Evolutionary conservation across 2,329 filamentous ascomycete genomes (phyloP).

Genomic region (Pseudocercospora eumusae): DNA sequence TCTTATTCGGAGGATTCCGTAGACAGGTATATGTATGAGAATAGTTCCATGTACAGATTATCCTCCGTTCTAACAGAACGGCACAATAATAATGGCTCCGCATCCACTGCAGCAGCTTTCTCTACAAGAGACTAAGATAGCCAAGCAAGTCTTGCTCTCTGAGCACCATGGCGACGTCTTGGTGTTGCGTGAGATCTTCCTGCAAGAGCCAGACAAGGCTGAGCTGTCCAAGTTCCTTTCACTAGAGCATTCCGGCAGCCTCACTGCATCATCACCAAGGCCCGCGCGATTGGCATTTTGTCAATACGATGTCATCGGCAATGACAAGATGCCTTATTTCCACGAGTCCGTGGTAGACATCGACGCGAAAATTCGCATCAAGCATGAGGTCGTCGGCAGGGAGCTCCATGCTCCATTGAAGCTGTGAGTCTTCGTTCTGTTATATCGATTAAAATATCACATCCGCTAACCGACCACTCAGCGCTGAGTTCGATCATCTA

Average conservation of each 20-base stretch:
- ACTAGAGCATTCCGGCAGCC: conserved; percentile 33
- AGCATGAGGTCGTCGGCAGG: conserved; percentile 37
- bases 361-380: conserved; percentile 24
- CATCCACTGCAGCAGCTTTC: conserved; percentile 31
- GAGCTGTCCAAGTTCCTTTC: conserved; percentile 35
- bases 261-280: conserved; percentile 26
- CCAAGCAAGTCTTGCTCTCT: conserved; percentile 30
- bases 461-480: conserved; percentile 36
- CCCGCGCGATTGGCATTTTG: conserved; percentile 53
- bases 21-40: no score
- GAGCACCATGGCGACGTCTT: conserved; percentile 31
- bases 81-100: conserved; percentile 16
- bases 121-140: conserved; percentile 27
- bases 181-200: conserved; percentile 35
- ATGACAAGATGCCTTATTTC: conserved; percentile 54
- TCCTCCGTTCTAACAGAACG: not conserved
- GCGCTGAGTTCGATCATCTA: conserved; percentile 42
- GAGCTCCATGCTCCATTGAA: conserved; percentile 36
- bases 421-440: conserved; percentile 35
- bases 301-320: conserved; percentile 59
- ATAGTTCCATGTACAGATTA: conserved; percentile 7
- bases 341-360: conserved; percentile 53
- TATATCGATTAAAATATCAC: no score
- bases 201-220: conserved; percentile 38
- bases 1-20: no score